Conservation (phyloP, 2,329 filamentous ascomycete genomes). For the Aspergillus japonicus region DNA sequence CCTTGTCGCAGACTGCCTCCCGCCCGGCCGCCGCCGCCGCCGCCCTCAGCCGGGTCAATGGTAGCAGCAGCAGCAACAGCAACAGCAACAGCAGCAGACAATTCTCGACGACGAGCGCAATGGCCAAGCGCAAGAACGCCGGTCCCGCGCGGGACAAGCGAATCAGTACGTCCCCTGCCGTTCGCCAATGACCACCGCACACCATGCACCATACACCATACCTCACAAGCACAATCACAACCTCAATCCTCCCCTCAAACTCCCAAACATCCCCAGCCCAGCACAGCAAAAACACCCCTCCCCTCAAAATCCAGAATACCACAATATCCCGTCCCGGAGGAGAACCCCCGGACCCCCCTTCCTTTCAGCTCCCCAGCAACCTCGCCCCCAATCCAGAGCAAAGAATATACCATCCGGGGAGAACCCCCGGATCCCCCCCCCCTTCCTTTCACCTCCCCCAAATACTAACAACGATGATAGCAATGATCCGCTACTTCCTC, state of each 20-base stretch:
- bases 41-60: conserved; percentile 2
- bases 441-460: conserved; percentile 4
- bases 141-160: conserved; percentile 37
- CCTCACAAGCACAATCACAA: too few species aligned
- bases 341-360: too few species aligned
- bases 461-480: conserved; percentile 37
- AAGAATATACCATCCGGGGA: too few species aligned
- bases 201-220: too few species aligned
- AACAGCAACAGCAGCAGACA: conserved; percentile 11
- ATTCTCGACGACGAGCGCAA: conserved; percentile 18
- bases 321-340: too few species aligned
- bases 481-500: conserved; percentile 68
- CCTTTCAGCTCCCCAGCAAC: conserved; percentile 1
- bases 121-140: conserved; percentile 38
- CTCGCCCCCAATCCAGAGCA: too few species aligned
- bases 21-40: conserved; percentile 25
- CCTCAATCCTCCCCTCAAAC: neutral
- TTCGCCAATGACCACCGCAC: neutral
- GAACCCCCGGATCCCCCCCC: too few species aligned
- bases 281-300: too few species aligned
- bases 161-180: conserved; percentile 41
- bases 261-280: too few species aligned
- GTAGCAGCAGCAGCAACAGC: neutral
- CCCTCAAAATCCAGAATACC: too few species aligned
- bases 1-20: conserved; percentile 33